Evolutionary conservation across 768 basidiomycete species (phyloP).

Genomic region (Basidioascus undulatus): DNA sequence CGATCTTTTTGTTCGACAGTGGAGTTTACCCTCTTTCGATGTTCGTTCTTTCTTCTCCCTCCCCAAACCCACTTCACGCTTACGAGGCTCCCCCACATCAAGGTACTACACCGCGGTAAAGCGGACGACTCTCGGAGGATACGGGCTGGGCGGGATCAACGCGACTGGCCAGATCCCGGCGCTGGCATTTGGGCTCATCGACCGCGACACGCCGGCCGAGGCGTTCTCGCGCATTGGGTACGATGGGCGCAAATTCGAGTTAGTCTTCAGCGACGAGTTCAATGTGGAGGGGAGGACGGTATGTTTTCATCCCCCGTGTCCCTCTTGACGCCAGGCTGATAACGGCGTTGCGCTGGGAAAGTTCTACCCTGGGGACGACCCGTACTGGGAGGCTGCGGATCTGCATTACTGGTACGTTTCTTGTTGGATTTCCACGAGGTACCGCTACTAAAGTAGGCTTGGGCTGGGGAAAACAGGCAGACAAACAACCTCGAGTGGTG

Average conservation of each 20-base stretch:
- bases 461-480: no score
- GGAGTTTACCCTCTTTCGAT: conserved; percentile 14
- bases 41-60: conserved; percentile 5
- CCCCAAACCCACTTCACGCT: conserved; percentile 1
- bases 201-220: conserved; percentile 42
- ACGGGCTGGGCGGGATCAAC: conserved; percentile 59
- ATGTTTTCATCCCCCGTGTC: no score
- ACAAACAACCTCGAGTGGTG: conserved; percentile 55
- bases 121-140: conserved; percentile 37
- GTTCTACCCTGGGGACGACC: conserved; percentile 72
- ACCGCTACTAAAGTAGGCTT: background rate
- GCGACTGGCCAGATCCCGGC: conserved; percentile 38
- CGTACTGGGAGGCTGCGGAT: conserved; percentile 66
- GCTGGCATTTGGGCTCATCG: conserved; percentile 33
- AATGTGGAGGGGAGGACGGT: conserved; percentile 49
- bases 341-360: no score
- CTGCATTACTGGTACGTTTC: conserved; percentile 46
- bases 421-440: no score
- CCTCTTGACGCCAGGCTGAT: no score
- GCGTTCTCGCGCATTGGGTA: conserved; percentile 31
- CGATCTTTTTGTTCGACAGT: conserved; percentile 34
- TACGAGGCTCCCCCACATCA: no score
- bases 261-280: conserved; percentile 80
- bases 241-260: conserved; percentile 33
- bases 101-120: no score